These are phyloP conservation scores for Stagonosporopsis tanaceti DNA, from an alignment of 2,329 filamentous ascomycete species.

Conservation along the genomic window DNA sequence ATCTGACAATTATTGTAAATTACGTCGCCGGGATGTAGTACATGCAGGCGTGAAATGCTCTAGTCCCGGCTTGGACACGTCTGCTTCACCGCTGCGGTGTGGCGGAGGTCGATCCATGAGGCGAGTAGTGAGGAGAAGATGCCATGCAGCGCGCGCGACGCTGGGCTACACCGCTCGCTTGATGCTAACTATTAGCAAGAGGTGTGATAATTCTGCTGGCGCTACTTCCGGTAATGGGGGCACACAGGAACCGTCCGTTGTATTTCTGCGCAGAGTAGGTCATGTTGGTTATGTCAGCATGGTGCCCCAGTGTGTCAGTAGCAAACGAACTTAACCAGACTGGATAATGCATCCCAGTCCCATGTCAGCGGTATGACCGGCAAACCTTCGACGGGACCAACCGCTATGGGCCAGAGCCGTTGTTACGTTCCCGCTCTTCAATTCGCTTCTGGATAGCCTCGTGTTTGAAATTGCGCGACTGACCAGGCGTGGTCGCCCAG, in stretches of 20 bases:
- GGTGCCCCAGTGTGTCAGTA: neutral
- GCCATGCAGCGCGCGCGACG: slow-evolving; percentile 3
- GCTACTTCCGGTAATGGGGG: neutral
- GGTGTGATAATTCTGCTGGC: neutral
- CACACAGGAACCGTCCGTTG: neutral
- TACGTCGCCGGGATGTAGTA: slow-evolving; percentile 10
- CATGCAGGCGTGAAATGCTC: slow-evolving; percentile 11
- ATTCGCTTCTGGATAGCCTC: slow-evolving; percentile 10
- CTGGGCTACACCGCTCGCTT: slow-evolving; percentile 5
- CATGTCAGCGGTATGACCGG: slow-evolving; percentile 44
- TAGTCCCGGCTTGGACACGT: slow-evolving; percentile 18
- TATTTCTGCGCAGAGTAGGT: neutral
- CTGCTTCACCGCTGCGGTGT: slow-evolving; percentile 20
- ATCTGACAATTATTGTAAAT: slow-evolving; percentile 1
- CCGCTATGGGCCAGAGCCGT: slow-evolving; percentile 23
- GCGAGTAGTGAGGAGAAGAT: slow-evolving; percentile 5
- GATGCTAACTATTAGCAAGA: neutral
- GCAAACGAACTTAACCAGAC: slow-evolving; percentile 14
- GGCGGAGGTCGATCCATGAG: slow-evolving; percentile 9
- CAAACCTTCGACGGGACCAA: slow-evolving; percentile 32
- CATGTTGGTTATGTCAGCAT: neutral
- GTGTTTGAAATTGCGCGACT: slow-evolving; percentile 14
- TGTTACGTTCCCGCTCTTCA: slow-evolving; percentile 5
- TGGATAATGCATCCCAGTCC: slow-evolving; percentile 36
- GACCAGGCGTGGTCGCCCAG: slow-evolving; percentile 6